Conservation (phyloP, 306 rosid genomes). For the Quercus gilva region DNA sequence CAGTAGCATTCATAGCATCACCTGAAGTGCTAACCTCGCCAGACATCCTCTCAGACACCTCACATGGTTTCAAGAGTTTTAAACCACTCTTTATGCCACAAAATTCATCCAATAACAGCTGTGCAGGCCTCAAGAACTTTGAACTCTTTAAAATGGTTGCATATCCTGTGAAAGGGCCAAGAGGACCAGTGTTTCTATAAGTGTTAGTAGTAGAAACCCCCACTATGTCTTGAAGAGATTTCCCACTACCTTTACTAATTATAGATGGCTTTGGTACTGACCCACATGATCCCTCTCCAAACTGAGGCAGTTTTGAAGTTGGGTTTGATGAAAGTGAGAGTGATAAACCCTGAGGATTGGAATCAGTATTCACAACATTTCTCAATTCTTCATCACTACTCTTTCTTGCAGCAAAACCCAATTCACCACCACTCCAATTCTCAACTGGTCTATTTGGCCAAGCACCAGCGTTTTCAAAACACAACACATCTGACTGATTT, state of each 20-base stretch:
- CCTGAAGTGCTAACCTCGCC: conserved; percentile 36
- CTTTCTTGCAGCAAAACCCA: conserved; percentile 27
- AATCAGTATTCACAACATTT: conserved; percentile 27
- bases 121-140: conserved; percentile 72
- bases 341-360: conserved; percentile 71
- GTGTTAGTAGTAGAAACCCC: conserved; percentile 44
- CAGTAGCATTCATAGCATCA: conserved; percentile 30
- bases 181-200: conserved; percentile 68
- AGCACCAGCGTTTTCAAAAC: conserved; percentile 28
- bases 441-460: conserved; percentile 40
- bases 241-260: conserved; percentile 47
- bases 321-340: conserved; percentile 79
- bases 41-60: conserved; percentile 39
- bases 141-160: conserved; percentile 83
- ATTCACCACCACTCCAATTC: conserved; percentile 17
- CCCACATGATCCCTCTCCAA: conserved; percentile 26
- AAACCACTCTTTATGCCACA: conserved; percentile 34
- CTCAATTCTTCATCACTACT: conserved; percentile 23
- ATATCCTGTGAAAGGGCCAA: conserved; percentile 96
- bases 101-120: conserved; percentile 63
- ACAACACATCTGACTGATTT: conserved; percentile 35
- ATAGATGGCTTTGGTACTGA: conserved; percentile 40
- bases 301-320: conserved; percentile 37
- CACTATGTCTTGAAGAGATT: conserved; percentile 51
- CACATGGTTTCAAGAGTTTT: conserved; percentile 19